Evolutionary conservation across 2,329 filamentous ascomycete genomes (phyloP), one percentile per base, ranked within the genome.

Genomic region (Pochonia chlamydosporia): DNA sequence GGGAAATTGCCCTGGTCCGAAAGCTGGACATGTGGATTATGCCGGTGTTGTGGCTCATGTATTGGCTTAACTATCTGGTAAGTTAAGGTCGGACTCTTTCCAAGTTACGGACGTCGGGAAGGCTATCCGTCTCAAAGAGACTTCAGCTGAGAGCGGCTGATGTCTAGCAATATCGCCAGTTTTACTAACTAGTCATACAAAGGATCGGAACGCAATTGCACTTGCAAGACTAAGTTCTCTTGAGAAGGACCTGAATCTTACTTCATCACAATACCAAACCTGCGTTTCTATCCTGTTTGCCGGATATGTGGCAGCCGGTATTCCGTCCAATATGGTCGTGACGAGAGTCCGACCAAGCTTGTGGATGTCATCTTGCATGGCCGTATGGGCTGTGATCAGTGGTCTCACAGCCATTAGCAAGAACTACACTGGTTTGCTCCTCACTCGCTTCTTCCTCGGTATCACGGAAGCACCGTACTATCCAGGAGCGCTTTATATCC

Each of bases 391-490:
- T 14, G 45, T 68, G 2, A 66, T 74, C 50, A 70, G 72, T 1
- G 64, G 72, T 28, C 54, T 72, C 5, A 75, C 76, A 45, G 73
- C 70, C 11, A 69, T 71, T 0, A 64, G 69, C 4, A 71, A 68
- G 21, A 68, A 69, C 53, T 80, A 76, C 47, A 72, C 63, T 0
- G 71, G 73, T 2, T 67, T 79, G 16, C 62, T 80, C 4, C 64
- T 71, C 1, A 65, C 76, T 1, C 65, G 75, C 2, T 65, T 78
- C 5, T 55, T 76, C 9, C 60, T 76, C 1, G 59, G 59, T 5
- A 65, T 72, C 10, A 61, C 63, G 13, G 76, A 80, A 58, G 75
- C 75, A 1, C 75, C 74, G 0, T 79, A 76, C 59, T 75, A 74
- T 43, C 69, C 73, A 1, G 73, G 74, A 0, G 69, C 71, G 1